Evolutionary conservation across 306 rosid genomes (phyloP).

Genomic region (Cucurbita maxima): DNA sequence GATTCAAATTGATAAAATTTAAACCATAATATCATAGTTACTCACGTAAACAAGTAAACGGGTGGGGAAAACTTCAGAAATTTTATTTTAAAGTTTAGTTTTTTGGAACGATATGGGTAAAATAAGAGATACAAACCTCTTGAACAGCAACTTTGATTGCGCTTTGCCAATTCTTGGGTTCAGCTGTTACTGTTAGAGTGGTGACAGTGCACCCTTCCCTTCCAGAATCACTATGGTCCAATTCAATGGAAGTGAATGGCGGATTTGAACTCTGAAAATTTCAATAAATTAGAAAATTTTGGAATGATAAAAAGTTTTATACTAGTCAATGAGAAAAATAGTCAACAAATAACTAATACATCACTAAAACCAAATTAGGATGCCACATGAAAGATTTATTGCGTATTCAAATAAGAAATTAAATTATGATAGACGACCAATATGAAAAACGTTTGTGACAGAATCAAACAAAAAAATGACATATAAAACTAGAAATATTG

Average conservation of each 20-base stretch:
- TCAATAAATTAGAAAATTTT: constrained; percentile 13
- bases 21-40: background rate
- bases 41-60: background rate
- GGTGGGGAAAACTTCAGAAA: background rate
- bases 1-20: background rate
- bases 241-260: constrained; percentile 90
- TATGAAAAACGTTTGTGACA: background rate
- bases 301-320: constrained; percentile 4
- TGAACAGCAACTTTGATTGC: constrained; percentile 95
- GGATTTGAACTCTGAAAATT: constrained; percentile 91
- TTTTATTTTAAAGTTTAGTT: background rate
- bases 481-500: background rate
- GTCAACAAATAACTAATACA: background rate
- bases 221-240: constrained; percentile 99
- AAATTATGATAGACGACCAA: background rate
- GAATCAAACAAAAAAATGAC: background rate
- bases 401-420: background rate
- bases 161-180: constrained; percentile 84
- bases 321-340: background rate
- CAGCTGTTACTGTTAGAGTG: constrained; percentile 91
- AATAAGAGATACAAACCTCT: constrained; percentile 46
- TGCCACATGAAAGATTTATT: background rate
- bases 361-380: background rate
- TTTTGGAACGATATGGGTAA: background rate
- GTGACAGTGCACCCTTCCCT: constrained; percentile 99